Conservation (phyloP, 495 filamentous ascomycete species). For the Aspergillus panamensis region DNA sequence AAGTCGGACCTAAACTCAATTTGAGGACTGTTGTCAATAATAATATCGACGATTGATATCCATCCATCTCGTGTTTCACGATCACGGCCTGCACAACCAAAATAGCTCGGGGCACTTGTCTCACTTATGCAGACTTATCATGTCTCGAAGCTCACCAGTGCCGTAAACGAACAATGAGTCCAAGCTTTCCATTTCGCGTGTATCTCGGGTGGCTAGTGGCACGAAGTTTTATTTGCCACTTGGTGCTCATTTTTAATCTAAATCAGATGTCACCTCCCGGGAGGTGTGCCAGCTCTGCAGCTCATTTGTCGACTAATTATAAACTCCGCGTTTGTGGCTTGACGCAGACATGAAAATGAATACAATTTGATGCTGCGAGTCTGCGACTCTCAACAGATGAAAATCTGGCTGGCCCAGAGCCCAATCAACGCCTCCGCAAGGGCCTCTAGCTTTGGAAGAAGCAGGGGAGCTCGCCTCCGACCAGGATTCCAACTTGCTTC, state of each 20-base stretch:
- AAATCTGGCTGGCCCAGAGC: not conserved
- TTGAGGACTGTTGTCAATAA: not conserved
- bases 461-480: conserved; percentile 4
- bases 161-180: not conserved
- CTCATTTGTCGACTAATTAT: not conserved
- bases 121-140: conserved; percentile 18
- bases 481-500: not conserved
- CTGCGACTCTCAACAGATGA: not conserved
- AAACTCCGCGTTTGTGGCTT: not conserved
- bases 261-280: not conserved
- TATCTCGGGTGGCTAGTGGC: conserved; percentile 8
- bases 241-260: not conserved
- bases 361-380: not conserved
- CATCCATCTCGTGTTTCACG: conserved; percentile 2
- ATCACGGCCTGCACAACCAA: not conserved
- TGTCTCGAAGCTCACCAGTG: conserved; percentile 9
- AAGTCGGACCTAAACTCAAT: conserved; percentile 2
- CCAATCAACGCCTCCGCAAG: not conserved
- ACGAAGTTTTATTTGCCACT: conserved; percentile 13
- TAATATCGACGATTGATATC: not conserved
- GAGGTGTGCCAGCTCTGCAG: not conserved
- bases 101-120: conserved; percentile 13
- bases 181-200: not conserved
- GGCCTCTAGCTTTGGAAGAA: not conserved
- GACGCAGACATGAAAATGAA: not conserved